These are phyloP conservation scores for Durotheca rogersii DNA, from an alignment of 495 filamentous ascomycete species.

Conservation along the genomic window DNA sequence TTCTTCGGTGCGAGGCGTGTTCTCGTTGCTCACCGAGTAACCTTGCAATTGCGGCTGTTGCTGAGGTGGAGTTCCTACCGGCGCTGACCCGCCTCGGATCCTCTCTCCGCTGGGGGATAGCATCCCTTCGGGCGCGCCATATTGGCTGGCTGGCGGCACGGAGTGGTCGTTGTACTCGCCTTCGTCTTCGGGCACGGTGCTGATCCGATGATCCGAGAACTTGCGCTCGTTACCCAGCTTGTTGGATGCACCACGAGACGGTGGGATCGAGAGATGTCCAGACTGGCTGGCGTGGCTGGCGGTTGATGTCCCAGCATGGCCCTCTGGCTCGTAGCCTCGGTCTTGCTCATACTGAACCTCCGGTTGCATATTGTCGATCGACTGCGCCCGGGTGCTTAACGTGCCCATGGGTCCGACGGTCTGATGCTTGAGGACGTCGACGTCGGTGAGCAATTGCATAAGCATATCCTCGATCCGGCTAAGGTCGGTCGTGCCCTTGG, in stretches of 20 bases:
- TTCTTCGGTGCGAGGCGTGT: conserved; percentile 74
- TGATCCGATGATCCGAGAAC: conserved; percentile 74
- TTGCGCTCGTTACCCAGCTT: conserved; percentile 63
- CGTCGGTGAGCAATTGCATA: conserved; percentile 83
- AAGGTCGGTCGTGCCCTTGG: conserved; percentile 84
- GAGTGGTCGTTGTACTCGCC: conserved; percentile 63
- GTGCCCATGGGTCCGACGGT: conserved; percentile 39
- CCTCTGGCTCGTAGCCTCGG: conserved; percentile 80
- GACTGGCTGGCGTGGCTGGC: conserved; percentile 68
- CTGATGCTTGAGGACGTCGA: conserved; percentile 79
- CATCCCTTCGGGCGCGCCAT: conserved; percentile 52
- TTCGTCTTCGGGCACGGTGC: conserved; percentile 83
- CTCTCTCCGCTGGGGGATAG: conserved; percentile 50
- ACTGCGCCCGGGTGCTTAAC: conserved; percentile 45
- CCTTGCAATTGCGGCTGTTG: conserved; percentile 37
- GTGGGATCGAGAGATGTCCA: conserved; percentile 69
- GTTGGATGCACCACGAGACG: conserved; percentile 62
- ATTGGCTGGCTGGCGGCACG: conserved; percentile 41
- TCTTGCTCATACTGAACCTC: conserved; percentile 58
- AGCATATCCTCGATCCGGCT: conserved; percentile 94
- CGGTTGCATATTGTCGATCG: conserved; percentile 57
- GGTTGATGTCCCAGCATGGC: conserved; percentile 73
- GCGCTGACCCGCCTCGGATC: conserved; percentile 60
- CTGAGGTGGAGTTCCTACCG: conserved; percentile 73
- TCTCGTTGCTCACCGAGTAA: conserved; percentile 61